These are phyloP conservation scores for Paracoccidioides lutzii DNA, from an alignment of 2,329 filamentous ascomycete genomes.

Conservation along the genomic window DNA sequence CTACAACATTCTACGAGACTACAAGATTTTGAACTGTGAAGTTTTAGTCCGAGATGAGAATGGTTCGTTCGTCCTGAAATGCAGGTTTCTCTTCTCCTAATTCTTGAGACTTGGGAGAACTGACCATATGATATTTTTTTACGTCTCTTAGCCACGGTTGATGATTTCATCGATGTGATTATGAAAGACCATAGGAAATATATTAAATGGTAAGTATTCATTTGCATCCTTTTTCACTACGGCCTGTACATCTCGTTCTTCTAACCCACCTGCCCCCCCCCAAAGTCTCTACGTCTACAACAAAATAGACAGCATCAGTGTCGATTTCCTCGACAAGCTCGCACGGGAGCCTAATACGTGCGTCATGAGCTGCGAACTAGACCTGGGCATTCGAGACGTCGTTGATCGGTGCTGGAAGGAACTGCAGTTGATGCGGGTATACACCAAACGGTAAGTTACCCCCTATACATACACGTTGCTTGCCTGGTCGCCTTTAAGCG, in stretches of 20 bases:
- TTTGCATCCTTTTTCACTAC: conserved; percentile 20
- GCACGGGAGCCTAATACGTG: conserved; percentile 87
- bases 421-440: conserved; percentile 75
- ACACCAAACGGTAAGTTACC: conserved; percentile 60
- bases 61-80: conserved; percentile 30
- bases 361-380: conserved; percentile 95
- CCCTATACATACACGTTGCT: not conserved
- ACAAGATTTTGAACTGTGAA: conserved; percentile 97
- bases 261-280: not conserved
- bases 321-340: conserved; percentile 85
- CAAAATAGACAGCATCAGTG: conserved; percentile 91
- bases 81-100: not conserved
- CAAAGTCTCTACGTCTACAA: conserved; percentile 89
- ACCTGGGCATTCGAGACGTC: conserved; percentile 85
- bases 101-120: not conserved
- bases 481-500: too few relatives aligned
- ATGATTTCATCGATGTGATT: conserved; percentile 98
- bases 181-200: conserved; percentile 99
- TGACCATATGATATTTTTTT: not conserved
- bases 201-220: conserved; percentile 51
- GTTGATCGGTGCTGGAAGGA: conserved; percentile 94
- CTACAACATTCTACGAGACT: conserved; percentile 92
- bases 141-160: conserved; percentile 57
- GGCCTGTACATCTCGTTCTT: not conserved
- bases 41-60: conserved; percentile 90